Evolutionary conservation across 1,284 basidiomycete species (phyloP).

Genomic region (Naganishia liquefaciens): DNA sequence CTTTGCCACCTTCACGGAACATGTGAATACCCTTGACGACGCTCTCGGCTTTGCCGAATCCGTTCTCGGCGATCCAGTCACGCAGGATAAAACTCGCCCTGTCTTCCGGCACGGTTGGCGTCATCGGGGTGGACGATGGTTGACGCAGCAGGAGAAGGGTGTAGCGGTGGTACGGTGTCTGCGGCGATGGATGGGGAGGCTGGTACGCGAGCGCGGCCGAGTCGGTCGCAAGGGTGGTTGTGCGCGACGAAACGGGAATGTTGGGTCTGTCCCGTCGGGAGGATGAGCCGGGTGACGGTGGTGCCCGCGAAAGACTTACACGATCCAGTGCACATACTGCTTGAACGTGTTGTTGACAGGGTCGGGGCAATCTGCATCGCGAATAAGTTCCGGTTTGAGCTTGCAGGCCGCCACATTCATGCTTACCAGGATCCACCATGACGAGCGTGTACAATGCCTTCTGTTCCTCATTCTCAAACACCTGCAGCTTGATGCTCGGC

Average conservation of each 20-base stretch:
- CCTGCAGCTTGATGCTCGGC: slow-evolving; percentile 43
- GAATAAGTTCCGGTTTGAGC: neutral
- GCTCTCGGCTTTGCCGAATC: slow-evolving; percentile 53
- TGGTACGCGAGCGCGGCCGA: slow-evolving; percentile 64
- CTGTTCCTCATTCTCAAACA: slow-evolving; percentile 55
- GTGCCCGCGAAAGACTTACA: slow-evolving; percentile 59
- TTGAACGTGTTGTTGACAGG: slow-evolving; percentile 65
- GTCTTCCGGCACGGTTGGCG: slow-evolving; percentile 51
- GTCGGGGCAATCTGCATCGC: slow-evolving; percentile 69
- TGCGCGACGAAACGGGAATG: slow-evolving; percentile 69
- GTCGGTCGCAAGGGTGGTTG: slow-evolving; percentile 53
- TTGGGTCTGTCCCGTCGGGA: slow-evolving; percentile 65
- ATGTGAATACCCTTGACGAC: slow-evolving; percentile 70
- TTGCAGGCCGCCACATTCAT: neutral
- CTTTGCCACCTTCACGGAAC: slow-evolving; percentile 77
- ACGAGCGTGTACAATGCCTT: slow-evolving; percentile 84
- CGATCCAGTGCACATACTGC: slow-evolving; percentile 81
- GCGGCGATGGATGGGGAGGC: slow-evolving; percentile 82
- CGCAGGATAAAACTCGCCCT: slow-evolving; percentile 68
- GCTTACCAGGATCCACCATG: slow-evolving; percentile 76
- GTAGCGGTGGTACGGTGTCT: slow-evolving; percentile 84
- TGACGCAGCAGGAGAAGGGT: slow-evolving; percentile 76
- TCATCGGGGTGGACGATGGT: slow-evolving; percentile 43
- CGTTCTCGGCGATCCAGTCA: slow-evolving; percentile 62
- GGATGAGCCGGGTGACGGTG: slow-evolving; percentile 3